Evolutionary conservation across 768 basidiomycete genomes (phyloP).

Genomic region (Auriscalpium microsporum): DNA sequence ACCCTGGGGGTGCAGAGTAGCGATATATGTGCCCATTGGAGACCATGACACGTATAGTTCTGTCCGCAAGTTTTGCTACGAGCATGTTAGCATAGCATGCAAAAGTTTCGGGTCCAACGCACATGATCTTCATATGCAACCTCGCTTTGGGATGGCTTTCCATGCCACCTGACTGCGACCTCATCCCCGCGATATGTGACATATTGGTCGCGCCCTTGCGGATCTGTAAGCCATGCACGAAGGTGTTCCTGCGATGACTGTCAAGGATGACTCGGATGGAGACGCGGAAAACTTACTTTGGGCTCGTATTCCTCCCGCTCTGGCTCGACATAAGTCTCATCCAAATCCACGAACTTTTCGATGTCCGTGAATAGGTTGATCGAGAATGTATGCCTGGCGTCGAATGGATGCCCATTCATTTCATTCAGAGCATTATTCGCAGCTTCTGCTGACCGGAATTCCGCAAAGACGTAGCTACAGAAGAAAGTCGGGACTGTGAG

Average conservation of each 20-base stretch:
- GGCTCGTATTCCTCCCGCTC: slow-evolving; percentile 63
- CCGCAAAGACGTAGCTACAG: slow-evolving; percentile 73
- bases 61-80: slow-evolving; percentile 71
- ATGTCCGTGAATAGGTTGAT: slow-evolving; percentile 87
- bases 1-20: slow-evolving; percentile 91
- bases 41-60: slow-evolving; percentile 98
- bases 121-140: slow-evolving; percentile 69
- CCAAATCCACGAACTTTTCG: slow-evolving; percentile 68
- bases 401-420: slow-evolving; percentile 77
- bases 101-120: slow-evolving; percentile 21
- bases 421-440: slow-evolving; percentile 57
- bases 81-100: slow-evolving; percentile 4
- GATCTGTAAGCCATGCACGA: slow-evolving; percentile 89
- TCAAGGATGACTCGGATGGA: background rate
- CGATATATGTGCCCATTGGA: slow-evolving; percentile 88
- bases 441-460: slow-evolving; percentile 62
- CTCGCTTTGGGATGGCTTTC: slow-evolving; percentile 81
- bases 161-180: slow-evolving; percentile 87
- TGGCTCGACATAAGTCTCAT: slow-evolving; percentile 74
- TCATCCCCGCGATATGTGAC: slow-evolving; percentile 90
- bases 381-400: slow-evolving; percentile 76
- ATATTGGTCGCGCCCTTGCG: slow-evolving; percentile 91
- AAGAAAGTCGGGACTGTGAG: background rate
- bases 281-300: slow-evolving; percentile 41
- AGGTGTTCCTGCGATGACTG: slow-evolving; percentile 70